Evolutionary conservation across 1,284 basidiomycete genomes (phyloP).

Genomic region (Trametes hirsuta): DNA sequence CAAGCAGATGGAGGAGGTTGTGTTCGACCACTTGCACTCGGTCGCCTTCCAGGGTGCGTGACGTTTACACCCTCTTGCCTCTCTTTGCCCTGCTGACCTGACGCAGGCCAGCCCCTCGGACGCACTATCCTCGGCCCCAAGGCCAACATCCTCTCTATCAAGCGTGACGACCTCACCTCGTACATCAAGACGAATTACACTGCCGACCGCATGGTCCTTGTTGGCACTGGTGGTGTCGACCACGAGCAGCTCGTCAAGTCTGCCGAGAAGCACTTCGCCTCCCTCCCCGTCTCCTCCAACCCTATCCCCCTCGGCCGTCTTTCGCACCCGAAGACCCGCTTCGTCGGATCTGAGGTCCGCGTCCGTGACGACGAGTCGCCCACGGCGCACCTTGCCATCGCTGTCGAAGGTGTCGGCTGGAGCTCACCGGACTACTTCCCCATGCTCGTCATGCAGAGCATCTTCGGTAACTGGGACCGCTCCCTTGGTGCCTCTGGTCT

Average conservation of each 20-base stretch:
- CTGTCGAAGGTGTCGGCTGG: constrained; percentile 98
- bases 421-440: constrained; percentile 98
- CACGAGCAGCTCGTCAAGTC: constrained; percentile 94
- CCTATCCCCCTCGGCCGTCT: constrained; percentile 89
- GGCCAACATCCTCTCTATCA: constrained; percentile 95
- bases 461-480: constrained; percentile 99
- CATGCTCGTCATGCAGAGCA: constrained; percentile 98
- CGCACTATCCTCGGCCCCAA: constrained; percentile 98
- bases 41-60: constrained; percentile 91
- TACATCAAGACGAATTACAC: constrained; percentile 99
- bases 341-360: constrained; percentile 95
- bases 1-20: constrained; percentile 98
- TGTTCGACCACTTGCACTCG: constrained; percentile 97
- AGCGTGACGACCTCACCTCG: constrained; percentile 83
- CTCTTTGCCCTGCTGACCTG: constrained; percentile 12
- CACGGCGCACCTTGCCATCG: constrained; percentile 93
- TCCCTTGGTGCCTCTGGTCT: constrained; percentile 91
- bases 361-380: constrained; percentile 91
- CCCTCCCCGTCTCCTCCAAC: constrained; percentile 85
- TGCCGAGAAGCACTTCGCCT: constrained; percentile 92
- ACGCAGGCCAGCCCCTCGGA: constrained; percentile 86
- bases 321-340: constrained; percentile 77
- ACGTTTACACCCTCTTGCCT: constrained; percentile 9
- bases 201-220: constrained; percentile 98
- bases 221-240: constrained; percentile 94